These are phyloP conservation scores for Chalciporus piperatus DNA, from an alignment of 768 basidiomycete genomes.

Conservation along the genomic window DNA sequence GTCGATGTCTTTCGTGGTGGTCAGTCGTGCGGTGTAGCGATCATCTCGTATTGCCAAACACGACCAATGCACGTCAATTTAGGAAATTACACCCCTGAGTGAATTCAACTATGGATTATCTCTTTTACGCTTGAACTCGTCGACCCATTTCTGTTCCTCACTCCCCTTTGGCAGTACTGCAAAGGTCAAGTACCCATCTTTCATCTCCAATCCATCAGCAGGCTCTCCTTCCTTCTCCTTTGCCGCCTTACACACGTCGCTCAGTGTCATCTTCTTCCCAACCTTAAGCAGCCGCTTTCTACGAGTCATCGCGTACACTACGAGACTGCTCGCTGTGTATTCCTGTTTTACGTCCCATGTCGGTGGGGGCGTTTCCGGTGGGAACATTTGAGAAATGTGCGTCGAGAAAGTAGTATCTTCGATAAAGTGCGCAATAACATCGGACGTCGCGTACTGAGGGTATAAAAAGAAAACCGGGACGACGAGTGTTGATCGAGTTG, in stretches of 20 bases:
- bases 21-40: constrained; percentile 4
- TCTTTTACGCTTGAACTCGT: constrained; percentile 71
- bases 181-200: constrained; percentile 79
- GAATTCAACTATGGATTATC: constrained; percentile 22
- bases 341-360: constrained; percentile 74
- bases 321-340: constrained; percentile 62
- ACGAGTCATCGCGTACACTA: constrained; percentile 81
- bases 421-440: constrained; percentile 81
- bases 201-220: constrained; percentile 79
- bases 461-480: constrained; percentile 93
- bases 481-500: constrained; percentile 57
- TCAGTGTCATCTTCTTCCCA: constrained; percentile 85
- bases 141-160: constrained; percentile 81
- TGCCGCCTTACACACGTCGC: constrained; percentile 68
- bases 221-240: constrained; percentile 56
- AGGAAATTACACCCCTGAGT: constrained; percentile 10
- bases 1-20: constrained; percentile 39
- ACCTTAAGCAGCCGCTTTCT: constrained; percentile 81
- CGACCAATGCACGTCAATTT: constrained; percentile 21
- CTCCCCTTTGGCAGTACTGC: constrained; percentile 74
- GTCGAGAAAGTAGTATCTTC: constrained; percentile 82
- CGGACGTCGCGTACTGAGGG: constrained; percentile 85
- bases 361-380: constrained; percentile 59
- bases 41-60: constrained; percentile 27
- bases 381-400: constrained; percentile 82